Evolutionary conservation across 169 alveolate genomes (phyloP), one percentile per base, ranked within the genome.

Genomic region (Fabrea salina): DNA sequence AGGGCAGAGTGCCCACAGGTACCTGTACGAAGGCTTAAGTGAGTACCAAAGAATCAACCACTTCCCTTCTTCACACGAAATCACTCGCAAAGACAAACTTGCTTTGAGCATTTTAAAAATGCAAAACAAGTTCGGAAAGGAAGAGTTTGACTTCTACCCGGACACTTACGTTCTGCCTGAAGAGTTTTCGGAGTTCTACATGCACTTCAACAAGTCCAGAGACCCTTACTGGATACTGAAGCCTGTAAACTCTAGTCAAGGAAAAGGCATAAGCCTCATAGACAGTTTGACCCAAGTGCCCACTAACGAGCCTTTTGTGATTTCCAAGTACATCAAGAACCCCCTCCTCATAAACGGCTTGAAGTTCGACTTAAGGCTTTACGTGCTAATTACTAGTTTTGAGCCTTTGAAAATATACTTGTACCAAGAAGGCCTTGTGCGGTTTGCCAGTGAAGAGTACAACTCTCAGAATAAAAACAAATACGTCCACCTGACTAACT

Each of bases 401-500:
- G 90, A 87, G 25, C 92, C 92, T 44, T 67, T 92, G 22, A 80
- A 88, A 59, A 77, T 90, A 2, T 89, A 89, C 79, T 35, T 92
- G 32, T 88, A 85, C 83, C 79, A 88, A 68, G 96, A 92, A 79
- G 96, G 95, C 4, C 80, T 92, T 25, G 93, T 90, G 7, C 64
- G 96, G 40, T 86, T 92, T 58, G 94, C 95, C 1, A 72, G 89
- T 49, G 93, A 89, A 59, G 78, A 74, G 6, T 92, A 75, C 75
- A 53, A 79, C 0, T 66, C 64, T 37, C 59, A 64, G 11, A 70
- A 83, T 72, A 67, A 79, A 47, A 83, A 82, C 30, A 79, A 86
- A 43, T 92, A 76, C 75, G 88, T 88, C 81, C 96, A 92, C 77
- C 64, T 92, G 33, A 92, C 96, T 13, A 92, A 92, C 54, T 92